Evolutionary conservation across 169 alveolate species (phyloP).

Genomic region (Sarcocystis neurona): DNA sequence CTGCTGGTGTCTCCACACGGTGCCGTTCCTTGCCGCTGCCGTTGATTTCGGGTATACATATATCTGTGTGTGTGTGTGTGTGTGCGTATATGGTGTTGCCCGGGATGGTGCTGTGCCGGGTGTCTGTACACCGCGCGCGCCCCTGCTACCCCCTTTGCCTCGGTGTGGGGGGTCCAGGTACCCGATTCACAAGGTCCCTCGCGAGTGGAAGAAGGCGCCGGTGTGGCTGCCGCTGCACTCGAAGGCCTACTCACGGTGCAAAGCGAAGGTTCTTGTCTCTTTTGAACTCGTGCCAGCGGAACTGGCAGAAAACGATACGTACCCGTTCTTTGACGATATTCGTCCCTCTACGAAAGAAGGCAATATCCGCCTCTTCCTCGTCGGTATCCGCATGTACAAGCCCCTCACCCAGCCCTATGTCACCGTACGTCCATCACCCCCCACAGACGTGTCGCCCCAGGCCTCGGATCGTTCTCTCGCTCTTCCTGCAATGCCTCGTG

Average conservation of each 20-base stretch:
- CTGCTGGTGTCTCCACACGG: too few relatives aligned
- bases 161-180: slow-evolving; percentile 70
- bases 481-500: too few relatives aligned
- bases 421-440: slow-evolving; percentile 33
- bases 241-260: slow-evolving; percentile 77
- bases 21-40: too few relatives aligned
- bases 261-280: slow-evolving; percentile 82
- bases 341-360: slow-evolving; percentile 82
- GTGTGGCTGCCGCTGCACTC: slow-evolving; percentile 84
- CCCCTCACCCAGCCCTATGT: slow-evolving; percentile 82
- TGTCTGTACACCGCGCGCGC: too few relatives aligned
- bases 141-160: too few relatives aligned
- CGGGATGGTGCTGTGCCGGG: not conserved
- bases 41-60: too few relatives aligned
- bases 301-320: slow-evolving; percentile 71
- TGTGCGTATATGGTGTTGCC: not conserved
- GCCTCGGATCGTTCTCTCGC: too few relatives aligned
- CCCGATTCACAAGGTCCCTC: slow-evolving; percentile 83
- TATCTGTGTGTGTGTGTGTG: not conserved
- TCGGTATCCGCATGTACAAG: slow-evolving; percentile 83
- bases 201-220: slow-evolving; percentile 88
- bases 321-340: slow-evolving; percentile 87
- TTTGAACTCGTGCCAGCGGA: slow-evolving; percentile 82
- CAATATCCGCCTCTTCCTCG: slow-evolving; percentile 78
- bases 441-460: too few relatives aligned